Evolutionary conservation across 73 alveolate species (phyloP), one percentile per base, ranked within the genome.

Genomic region (Uronychia setigera): DNA sequence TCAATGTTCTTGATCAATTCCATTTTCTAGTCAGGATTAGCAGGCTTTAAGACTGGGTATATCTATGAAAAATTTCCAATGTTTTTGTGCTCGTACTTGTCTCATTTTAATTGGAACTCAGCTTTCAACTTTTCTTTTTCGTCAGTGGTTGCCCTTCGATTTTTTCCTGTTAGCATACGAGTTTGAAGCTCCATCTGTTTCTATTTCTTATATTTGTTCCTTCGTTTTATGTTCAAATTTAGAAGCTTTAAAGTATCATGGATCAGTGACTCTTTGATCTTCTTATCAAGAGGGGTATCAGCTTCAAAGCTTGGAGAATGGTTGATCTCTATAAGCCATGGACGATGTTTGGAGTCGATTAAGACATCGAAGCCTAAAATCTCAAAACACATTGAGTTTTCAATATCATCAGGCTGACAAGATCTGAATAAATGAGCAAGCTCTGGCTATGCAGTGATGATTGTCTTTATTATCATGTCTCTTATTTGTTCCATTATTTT

Each of bases 381-480:
- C 35, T 88, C 78, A 33, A 88, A 88, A 78, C 94, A 88, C 85
- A 88, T 83, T 29, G 91, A 83, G 34, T 60, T 88, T 26, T 88
- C 94, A 1, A 83, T 28, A 58, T 77, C 84, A 1, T 88, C 90
- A 0, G 96, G 90, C 77, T 83, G 77, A 29, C 91, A 88, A 28
- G 88, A 35, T 60, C 76, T 82, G 30, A 83, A 83, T 25, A 85
- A 33, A 77, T 88, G 94, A 0, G 84, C 27, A 27, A 88, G 79
- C 58, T 46, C 75, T 32, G 91, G 94, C 78, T 87, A 34, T n/a
- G 87, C 92, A 0, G 80, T 78, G 33, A 90, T 84, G 1, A 91
- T 27, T 14, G 92, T 87, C 76, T 91, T 91, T 27, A 91, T 87
- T 19, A 91, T 89, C 30, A 83, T 78, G 76, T 87, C 96, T 34